Evolutionary conservation across 2,329 filamentous ascomycete species (phyloP), one percentile per base, ranked within the genome.

Genomic region (Penicillium sp.): DNA sequence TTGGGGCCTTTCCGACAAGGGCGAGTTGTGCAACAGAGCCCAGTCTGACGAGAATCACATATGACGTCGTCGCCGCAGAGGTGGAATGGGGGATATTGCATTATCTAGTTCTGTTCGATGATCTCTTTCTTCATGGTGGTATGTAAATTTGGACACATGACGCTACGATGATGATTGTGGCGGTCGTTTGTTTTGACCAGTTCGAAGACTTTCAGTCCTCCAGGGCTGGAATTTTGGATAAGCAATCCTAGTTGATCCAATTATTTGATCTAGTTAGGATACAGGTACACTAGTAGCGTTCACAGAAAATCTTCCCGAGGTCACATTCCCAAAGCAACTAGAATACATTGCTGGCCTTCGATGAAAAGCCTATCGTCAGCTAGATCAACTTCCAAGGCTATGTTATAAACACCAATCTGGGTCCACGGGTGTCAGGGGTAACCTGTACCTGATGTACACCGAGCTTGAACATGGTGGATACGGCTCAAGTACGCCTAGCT

Each of bases 1-100:
- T 31, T 74, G n/a, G 59, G 61, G 18, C 70, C 70, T 10, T 27
- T 57, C 2, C 45, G 34, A 4, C 39, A 29, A 47, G 61, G 39
- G 38, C 41, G 44, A 22, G 40, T 57, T 5, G 57, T 50, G 18
- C 34, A 56, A 5, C 53, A 55, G 29, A 64, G 55, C 40, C 57
- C 57, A 18, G 63, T 62, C 18, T 65, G 50, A 63, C 16, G 44
- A 8, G 45, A 8, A 22, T 21, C 24, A 4, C 51, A 44, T 29
- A 21, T 45, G 9, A 40, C 4, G 11, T 29, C n/a, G 14, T 4
- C n/a, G 11, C 11, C 38, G 13, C 16, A 44, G 45, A 32, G 10
- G 7, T 40, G 18, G 22, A 14, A 9, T 31, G 22, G 18, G 32
- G 39, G 42, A 27, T 11, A 39, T 11, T 31, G 24, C 14, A 18